phyloP scores from a whole-genome alignment of 345 rosid genomes.

The Heritiera littoralis region DNA sequence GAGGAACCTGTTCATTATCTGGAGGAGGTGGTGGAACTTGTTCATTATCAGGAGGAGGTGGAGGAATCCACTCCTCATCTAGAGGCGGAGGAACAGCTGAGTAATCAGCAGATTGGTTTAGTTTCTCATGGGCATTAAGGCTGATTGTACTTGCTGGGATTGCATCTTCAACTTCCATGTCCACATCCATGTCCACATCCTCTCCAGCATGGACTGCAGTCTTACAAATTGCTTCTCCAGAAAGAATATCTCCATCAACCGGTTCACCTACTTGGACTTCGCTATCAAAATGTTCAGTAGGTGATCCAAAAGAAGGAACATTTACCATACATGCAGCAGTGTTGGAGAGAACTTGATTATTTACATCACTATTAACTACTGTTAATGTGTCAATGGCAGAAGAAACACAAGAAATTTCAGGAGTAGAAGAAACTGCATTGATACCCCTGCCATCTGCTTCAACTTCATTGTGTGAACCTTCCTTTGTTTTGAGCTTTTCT shows the following conservation, averaged over 20 bases:
- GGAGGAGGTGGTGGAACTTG: conserved; percentile 88
- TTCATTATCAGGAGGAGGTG: conserved; percentile 84
- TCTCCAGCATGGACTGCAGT: conserved; percentile 30
- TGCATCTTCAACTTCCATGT: conserved; percentile 93
- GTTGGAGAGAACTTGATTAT: conserved; percentile 25
- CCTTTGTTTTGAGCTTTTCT: conserved; percentile 32
- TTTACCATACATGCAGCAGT: conserved; percentile 19
- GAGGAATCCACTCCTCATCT: conserved; percentile 91
- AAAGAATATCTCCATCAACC: conserved; percentile 28
- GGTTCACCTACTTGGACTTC: conserved; percentile 34
- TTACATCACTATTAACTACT: conserved; percentile 5
- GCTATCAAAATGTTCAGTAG: conserved; percentile 33
- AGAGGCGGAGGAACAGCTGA: conserved; percentile 61
- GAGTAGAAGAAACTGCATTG: conserved; percentile 29
- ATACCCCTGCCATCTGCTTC: conserved; percentile 34
- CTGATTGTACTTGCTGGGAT: conserved; percentile 26
- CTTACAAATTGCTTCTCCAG: conserved; percentile 34
- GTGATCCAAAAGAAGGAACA: conserved; percentile 36
- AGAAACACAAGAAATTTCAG: conserved; percentile 32
- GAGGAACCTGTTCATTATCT: conserved; percentile 49
- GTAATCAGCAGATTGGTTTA: conserved; percentile 39
- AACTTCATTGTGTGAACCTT: conserved; percentile 26
- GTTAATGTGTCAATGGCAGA: conserved; percentile 9
- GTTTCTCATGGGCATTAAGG: conserved; percentile 27
- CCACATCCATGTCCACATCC: conserved; percentile 70